Base-by-base conservation (phyloP, 2,329 filamentous ascomycete genomes). In the Lachnellula subtilissima region DNA sequence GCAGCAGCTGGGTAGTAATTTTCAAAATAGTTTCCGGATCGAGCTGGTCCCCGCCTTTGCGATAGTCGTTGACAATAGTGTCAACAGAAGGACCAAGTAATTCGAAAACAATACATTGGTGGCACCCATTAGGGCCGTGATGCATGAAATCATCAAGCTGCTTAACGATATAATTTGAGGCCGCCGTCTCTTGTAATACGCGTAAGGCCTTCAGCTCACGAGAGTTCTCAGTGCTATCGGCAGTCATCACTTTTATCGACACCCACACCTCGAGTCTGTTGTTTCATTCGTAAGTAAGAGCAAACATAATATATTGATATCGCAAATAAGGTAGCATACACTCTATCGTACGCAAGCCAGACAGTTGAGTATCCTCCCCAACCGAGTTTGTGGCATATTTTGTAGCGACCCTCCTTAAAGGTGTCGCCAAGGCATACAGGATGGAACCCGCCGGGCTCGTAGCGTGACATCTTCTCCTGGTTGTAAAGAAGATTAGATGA, bases 311-410 rank as follows among this genome's bases (percentile, higher is more conserved):
- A 35, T 35, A 43, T 19, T 22, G 5, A 39, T 4, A 22, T 40
- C 5, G n/a, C 6, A 14, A 50, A 23, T 11, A 50, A n/a, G 15
- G 48, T 35, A 50, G n/a, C 48, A 17, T 56, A 57, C 52, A n/a
- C 15, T 37, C 55, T 56, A 59, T 73, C 68, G 5, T 62, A 61
- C 32, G 71, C 74, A 25, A 77, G 71, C 75, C 73, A 78, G 46
- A 77, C 71, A 4, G 73, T 78, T 2, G 74, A 73, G 60, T 64
- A 75, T 1, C 70, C 43, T 15, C 43, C 43, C 70, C 32, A 74
- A n/a, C 75, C 75, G 37, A 78, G 61, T 62, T 78, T 78, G 53
- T 75, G 70, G 49, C 74, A 59, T 48, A 77, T 62, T 47, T 67
- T 67, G 57, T 78, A 79, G 45, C 72, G 70, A 17, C 67, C 70